phyloP scores from a whole-genome alignment of 2,329 filamentous ascomycete genomes.

The Hawksworthiomyces lignivorus region DNA sequence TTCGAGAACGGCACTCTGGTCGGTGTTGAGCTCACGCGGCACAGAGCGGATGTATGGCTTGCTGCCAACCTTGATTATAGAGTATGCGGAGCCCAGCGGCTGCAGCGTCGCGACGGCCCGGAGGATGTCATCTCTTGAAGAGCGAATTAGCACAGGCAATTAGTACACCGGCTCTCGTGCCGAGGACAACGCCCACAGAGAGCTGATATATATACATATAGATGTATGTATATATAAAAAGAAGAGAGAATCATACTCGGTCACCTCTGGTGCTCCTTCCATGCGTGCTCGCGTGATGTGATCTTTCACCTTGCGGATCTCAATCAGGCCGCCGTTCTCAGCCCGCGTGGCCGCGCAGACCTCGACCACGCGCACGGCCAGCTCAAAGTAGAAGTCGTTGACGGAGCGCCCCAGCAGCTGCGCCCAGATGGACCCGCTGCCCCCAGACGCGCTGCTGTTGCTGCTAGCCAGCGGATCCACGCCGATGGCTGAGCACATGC shows the following conservation, averaged over 20 bases:
- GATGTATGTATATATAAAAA: no score
- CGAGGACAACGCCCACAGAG: no score
- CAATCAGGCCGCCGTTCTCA: constrained; percentile 90
- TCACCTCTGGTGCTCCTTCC: constrained; percentile 70
- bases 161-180: no score
- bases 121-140: constrained; percentile 78
- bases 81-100: constrained; percentile 83
- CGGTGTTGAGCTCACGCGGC: constrained; percentile 88
- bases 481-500: constrained; percentile 96
- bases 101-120: constrained; percentile 80
- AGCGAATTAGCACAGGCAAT: no score
- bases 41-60: constrained; percentile 86
- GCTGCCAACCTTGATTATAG: constrained; percentile 73
- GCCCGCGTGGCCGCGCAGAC: constrained; percentile 77
- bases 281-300: constrained; percentile 64
- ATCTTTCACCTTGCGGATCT: constrained; percentile 71
- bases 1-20: constrained; percentile 88
- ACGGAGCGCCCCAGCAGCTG: constrained; percentile 86
- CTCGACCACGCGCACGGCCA: constrained; percentile 92
- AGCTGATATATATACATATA: no score
- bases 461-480: constrained; percentile 84
- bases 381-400: constrained; percentile 97
- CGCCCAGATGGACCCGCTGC: constrained; percentile 83
- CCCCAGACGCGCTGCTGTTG: constrained; percentile 36
- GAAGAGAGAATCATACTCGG: constrained; percentile 50